Percentiles rank a stretch among this genome's conserved stretches.
Evolutionary conservation across 768 basidiomycete genomes (phyloP).

Genomic region (Lactarius hatsudake): DNA sequence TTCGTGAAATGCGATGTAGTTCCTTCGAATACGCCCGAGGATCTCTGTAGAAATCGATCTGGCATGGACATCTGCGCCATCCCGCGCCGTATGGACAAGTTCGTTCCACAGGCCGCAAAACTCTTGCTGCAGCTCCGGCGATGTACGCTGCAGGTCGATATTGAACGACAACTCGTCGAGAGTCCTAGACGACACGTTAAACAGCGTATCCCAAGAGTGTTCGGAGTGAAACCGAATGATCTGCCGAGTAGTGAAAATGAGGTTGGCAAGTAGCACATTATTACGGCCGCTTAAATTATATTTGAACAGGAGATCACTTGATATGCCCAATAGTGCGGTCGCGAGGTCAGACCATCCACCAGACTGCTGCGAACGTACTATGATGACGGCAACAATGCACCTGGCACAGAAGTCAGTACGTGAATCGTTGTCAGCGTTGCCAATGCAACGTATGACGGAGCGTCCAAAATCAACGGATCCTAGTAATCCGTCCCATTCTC

Average conservation of each 20-base stretch:
- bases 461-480: neutral
- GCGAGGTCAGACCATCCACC: constrained; percentile 3
- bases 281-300: neutral
- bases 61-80: neutral
- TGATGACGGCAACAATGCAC: constrained; percentile 4
- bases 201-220: neutral
- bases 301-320: neutral
- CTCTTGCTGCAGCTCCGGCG: constrained; percentile 7
- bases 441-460: neutral
- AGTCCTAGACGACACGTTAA: neutral
- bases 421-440: neutral
- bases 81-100: neutral
- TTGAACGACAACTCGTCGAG: neutral
- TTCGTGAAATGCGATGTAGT: constrained; percentile 1
- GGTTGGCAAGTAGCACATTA: constrained; percentile 6
- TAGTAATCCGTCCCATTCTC: neutral
- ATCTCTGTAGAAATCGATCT: neutral
- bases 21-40: constrained; percentile 3
- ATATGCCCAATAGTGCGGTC: constrained; percentile 1
- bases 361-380: neutral
- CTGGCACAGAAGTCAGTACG: neutral
- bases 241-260: constrained; percentile 1
- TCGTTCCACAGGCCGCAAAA: constrained; percentile 14
- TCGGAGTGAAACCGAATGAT: neutral
- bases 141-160: neutral